Evolutionary conservation across 345 rosid genomes (phyloP).

Genomic region (Camelina laxa): DNA sequence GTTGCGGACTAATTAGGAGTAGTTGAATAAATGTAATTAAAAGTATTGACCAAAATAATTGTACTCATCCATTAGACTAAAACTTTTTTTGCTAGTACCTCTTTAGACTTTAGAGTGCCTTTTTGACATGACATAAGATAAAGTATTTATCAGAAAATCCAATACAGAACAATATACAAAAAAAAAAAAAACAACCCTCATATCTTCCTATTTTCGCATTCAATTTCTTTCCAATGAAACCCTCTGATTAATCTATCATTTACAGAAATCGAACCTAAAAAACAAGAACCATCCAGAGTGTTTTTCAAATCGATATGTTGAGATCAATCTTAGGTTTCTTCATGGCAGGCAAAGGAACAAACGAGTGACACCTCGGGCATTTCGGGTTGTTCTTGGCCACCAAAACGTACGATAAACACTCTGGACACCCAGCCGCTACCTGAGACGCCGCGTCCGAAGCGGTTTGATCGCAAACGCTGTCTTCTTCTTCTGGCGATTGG

Average conservation of each 20-base stretch:
- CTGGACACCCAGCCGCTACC: constrained; percentile 79
- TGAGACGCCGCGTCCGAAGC: constrained; percentile 38
- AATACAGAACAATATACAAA: neutral
- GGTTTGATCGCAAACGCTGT: constrained; percentile 16
- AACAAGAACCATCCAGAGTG: neutral
- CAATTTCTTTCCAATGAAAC: constrained; percentile 1
- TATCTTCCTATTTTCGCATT: neutral
- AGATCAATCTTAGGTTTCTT: constrained; percentile 83
- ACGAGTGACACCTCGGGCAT: constrained; percentile 78
- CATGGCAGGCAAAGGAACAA: constrained; percentile 54
- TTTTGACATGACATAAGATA: neutral
- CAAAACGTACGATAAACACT: constrained; percentile 82
- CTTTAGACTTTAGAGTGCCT: neutral
- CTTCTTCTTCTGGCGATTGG: constrained; percentile 45
- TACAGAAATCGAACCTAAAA: constrained; percentile 24
- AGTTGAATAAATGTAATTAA: neutral
- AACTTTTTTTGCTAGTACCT: neutral
- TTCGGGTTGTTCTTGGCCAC: constrained; percentile 65
- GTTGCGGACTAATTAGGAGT: neutral
- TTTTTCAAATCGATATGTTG: constrained; percentile 65
- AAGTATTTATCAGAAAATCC: constrained; percentile 1
- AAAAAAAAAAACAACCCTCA: neutral
- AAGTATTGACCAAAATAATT: neutral
- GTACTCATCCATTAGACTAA: neutral
- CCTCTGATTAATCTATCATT: constrained; percentile 29